A percentile compares a stretch with the other conserved stretches of the same genome.
These are phyloP conservation scores for Galerina sulciceps DNA, from an alignment of 768 basidiomycete genomes.

Conservation along the genomic window DNA sequence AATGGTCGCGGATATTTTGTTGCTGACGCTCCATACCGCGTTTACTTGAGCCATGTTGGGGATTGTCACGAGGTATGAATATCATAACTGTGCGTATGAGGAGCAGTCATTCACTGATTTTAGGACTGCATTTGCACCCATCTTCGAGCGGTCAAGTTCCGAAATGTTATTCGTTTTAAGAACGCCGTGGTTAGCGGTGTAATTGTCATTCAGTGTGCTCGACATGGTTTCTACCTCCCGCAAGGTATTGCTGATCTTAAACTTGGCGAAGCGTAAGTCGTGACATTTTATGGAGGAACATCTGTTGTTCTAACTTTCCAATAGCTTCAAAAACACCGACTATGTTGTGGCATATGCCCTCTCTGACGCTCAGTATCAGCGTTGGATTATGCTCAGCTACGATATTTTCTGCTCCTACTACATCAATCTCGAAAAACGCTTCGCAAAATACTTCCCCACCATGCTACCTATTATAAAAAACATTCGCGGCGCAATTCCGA, in stretches of 20 bases:
- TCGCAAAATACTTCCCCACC: slow-evolving; percentile 18
- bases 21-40: slow-evolving; percentile 10
- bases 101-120: neutral
- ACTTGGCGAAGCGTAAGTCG: slow-evolving; percentile 32
- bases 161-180: neutral
- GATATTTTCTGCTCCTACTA: slow-evolving; percentile 34
- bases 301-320: neutral
- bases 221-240: slow-evolving; percentile 31
- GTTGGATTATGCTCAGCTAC: slow-evolving; percentile 28
- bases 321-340: slow-evolving; percentile 28
- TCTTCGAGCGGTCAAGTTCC: neutral
- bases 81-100: neutral
- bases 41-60: slow-evolving; percentile 19
- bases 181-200: neutral
- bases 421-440: slow-evolving; percentile 22
- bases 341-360: slow-evolving; percentile 24
- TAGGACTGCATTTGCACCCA: neutral
- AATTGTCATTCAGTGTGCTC: slow-evolving; percentile 27
- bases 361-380: slow-evolving; percentile 10
- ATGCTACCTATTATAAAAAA: slow-evolving; percentile 12
- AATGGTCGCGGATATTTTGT: slow-evolving; percentile 30
- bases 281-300: neutral
- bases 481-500: slow-evolving; percentile 28
- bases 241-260: slow-evolving; percentile 28
- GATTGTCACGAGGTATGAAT: neutral